Base-by-base conservation (phyloP, 2,329 filamentous ascomycete genomes). In the Onygenales sp. region DNA sequence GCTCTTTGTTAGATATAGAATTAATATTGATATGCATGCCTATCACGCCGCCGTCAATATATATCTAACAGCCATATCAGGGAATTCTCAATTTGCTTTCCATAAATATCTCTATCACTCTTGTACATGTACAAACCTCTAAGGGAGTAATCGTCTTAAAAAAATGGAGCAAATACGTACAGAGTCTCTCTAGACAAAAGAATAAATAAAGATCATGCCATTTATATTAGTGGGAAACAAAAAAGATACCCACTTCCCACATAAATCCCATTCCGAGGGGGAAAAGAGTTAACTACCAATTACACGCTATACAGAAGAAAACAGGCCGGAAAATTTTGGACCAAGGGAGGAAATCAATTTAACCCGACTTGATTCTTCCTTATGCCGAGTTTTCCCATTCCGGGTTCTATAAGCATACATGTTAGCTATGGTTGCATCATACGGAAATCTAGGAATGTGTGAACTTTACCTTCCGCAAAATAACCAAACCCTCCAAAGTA, bases 401-500 rank as follows among this genome's bases (percentile, higher is more conserved):
- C 21, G 73, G 72, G 57, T 75, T 75, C 73, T 75, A 55, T 51
- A 51, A 31, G n/a, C 36, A 27, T 13, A 36, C 8, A 31, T 33
- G 61, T 69, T 61, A 71, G 66, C 54, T 33, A 51, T 50, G 21
- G 7, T 37, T 45, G 27, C 1, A n/a, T 37, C 40, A 42, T 32
- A 34, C 32, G 10, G 34, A 32, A 43, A 10, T 34, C 34, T 31
- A 8, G 9, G 42, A 6, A 5, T 32, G 14, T 47, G 9, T 32
- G 10, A 51, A 44, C 65, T 81, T 73, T 79, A 95, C 92, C 89
- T 97, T 97, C 78, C 87, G 86, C 71, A 98, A 77, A 70, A 98
- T 97, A 53, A 96, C 92, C 64, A 98, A 78, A 34, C 93, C 93
- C 74, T 98, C 93, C 57, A 98, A 78, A 51, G 85, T 95, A 74